Evolutionary conservation across 345 rosid species (phyloP).

Genomic region (Syzygium aromaticum): DNA sequence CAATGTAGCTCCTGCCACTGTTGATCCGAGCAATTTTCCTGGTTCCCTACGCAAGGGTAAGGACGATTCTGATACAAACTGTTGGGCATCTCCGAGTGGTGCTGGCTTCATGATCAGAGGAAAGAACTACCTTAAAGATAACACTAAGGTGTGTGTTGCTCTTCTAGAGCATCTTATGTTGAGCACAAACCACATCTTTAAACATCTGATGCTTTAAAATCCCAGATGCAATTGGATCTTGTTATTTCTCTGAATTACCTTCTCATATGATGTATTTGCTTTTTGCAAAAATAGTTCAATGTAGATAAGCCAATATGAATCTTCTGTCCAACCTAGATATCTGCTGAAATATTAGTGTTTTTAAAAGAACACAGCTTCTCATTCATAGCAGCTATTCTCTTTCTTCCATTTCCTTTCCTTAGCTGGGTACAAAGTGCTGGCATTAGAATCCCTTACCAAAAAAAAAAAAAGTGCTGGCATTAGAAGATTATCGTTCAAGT

Average conservation of each 20-base stretch:
- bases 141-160: constrained; percentile 49
- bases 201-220: not conserved
- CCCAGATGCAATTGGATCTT: not conserved
- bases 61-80: constrained; percentile 59
- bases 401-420: not conserved
- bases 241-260: not conserved
- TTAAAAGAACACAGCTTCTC: not conserved
- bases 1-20: constrained; percentile 28
- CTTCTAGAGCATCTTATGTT: not conserved
- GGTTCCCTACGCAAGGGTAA: constrained; percentile 53
- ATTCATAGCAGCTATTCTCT: not conserved
- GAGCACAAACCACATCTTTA: not conserved
- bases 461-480: not conserved
- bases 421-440: not conserved
- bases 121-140: constrained; percentile 79
- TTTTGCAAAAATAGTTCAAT: not conserved
- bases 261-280: not conserved
- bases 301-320: not conserved
- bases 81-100: constrained; percentile 91
- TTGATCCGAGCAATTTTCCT: constrained; percentile 52
- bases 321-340: not conserved
- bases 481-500: not conserved
- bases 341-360: not conserved
- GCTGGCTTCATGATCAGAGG: constrained; percentile 92
- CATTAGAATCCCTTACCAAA: not conserved